These are phyloP conservation scores for Cladobotryum mycophilum DNA, from an alignment of 2,329 filamentous ascomycete species.

Conservation along the genomic window DNA sequence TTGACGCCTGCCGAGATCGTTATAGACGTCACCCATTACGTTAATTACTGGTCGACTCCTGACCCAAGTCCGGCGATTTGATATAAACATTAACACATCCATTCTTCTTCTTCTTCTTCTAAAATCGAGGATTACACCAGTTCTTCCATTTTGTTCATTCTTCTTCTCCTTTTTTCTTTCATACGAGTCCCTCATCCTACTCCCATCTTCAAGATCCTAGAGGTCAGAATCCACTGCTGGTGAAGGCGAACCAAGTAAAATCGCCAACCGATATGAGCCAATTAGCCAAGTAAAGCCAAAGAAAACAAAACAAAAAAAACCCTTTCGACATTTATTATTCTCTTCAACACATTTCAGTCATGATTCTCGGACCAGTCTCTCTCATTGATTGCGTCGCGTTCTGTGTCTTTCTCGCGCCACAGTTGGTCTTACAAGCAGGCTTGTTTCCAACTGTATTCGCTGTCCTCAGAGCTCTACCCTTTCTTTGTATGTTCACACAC, in stretches of 20 bases:
- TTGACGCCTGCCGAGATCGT: no score
- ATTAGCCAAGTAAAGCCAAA: not conserved
- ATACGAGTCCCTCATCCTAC: not conserved
- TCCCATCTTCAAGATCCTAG: not conserved
- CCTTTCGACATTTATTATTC: not conserved
- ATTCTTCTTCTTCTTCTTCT: no score
- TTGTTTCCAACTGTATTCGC: constrained; percentile 52
- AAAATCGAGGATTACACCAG: not conserved
- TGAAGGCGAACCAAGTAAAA: no score
- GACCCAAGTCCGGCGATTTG: no score
- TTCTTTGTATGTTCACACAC: constrained; percentile 47
- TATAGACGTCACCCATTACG: no score
- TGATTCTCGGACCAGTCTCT: constrained; percentile 70
- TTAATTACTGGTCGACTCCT: no score
- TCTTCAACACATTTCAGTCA: constrained; percentile 28
- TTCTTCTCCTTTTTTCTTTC: not conserved
- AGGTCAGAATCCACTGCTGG: no score
- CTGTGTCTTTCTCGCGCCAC: constrained; percentile 62
- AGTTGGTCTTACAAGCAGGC: constrained; percentile 63
- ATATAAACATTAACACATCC: no score
- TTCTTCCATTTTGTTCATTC: not conserved
- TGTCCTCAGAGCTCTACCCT: constrained; percentile 59
- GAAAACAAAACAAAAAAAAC: no score
- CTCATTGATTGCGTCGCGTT: constrained; percentile 72
- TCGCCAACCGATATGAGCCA: constrained; percentile 3